A percentile compares a stretch with the other conserved stretches of the same genome.
Evolutionary conservation across 83 land plant genomes (phyloP).

Genomic region (Thuja plicata): DNA sequence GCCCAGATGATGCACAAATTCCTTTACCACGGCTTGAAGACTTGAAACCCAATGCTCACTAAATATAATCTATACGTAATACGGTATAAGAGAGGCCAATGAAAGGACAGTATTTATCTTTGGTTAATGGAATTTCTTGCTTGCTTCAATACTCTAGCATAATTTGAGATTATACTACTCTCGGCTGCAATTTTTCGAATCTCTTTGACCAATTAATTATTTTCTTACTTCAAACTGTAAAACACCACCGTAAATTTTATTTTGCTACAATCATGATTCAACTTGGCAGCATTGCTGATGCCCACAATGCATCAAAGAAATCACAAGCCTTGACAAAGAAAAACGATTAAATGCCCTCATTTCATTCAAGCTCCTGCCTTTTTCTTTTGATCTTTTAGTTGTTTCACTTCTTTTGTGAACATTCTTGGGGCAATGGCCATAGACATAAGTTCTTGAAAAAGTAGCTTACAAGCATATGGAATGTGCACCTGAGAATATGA

Average conservation of each 20-base stretch:
- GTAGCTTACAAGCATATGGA: slow-evolving; percentile 98
- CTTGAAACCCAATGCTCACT: not conserved
- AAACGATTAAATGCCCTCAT: not conserved
- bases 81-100: not conserved
- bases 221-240: not conserved
- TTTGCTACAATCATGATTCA: not conserved
- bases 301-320: not conserved
- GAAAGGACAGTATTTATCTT: not conserved
- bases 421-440: slow-evolving; percentile 99
- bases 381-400: slow-evolving; percentile 55
- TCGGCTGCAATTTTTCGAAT: not conserved
- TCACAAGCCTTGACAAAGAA: not conserved
- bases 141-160: not conserved
- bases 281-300: not conserved
- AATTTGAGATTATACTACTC: not conserved
- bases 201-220: not conserved
- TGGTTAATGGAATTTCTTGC: not conserved
- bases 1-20: not conserved
- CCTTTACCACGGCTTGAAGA: not conserved
- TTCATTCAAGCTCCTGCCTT: slow-evolving; percentile 33
- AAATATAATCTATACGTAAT: not conserved
- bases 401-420: slow-evolving; percentile 83
- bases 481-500: slow-evolving; percentile 82
- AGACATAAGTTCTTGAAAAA: slow-evolving; percentile 98
- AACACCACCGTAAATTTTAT: not conserved